Evolutionary conservation across 2,329 filamentous ascomycete species (phyloP), one percentile per base, ranked within the genome.

Genomic region (Chaetomium globosum): DNA sequence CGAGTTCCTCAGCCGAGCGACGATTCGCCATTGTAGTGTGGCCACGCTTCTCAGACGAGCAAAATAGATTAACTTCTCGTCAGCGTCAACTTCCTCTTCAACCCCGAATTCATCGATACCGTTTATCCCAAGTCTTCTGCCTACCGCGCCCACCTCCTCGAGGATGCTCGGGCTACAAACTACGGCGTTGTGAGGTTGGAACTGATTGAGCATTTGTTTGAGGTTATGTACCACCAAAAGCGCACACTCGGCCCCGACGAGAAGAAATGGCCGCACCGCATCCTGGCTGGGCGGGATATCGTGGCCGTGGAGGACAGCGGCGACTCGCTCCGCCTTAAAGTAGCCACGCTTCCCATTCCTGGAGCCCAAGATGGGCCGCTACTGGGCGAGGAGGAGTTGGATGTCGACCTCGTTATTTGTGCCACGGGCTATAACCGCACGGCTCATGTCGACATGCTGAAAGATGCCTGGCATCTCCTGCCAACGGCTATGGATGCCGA

Each of bases 21-120:
- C 75, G 95, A 98, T 77, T 97, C 92, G 61, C 95, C 94, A 21
- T 98, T 98, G 91, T 93, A 81, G 90, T 84, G 5, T 83, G 16
- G 23, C 12, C 23, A 39, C 36, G 13, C 6, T 9, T 28, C 3
- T 13, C 2, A 28, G 1, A 23, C 6, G 8, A 33, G 5, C 10
- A 36, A 33, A 13, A n/a, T 4, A 52, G 13, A 49, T 59, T 67
- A 65, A 63, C 48, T 28, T 28, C 21, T 43, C 1, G 23, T 3
- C 63, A 93, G 91, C 73, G 93, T 98, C 72, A 98, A 98, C 77
- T 93, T 95, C 73, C 91, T 98, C 74, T 98, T 98, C 82, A 93
- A 98, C 79, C 94, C 94, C 1, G 87, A 89, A 39, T 90, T 89
- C 66, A 88, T 96, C 33, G 90, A 96, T 75, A 82, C 82, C 53